Evolutionary conservation across 1,284 basidiomycete species (phyloP).

Genomic region (Pseudozyma tsukubaensis): DNA sequence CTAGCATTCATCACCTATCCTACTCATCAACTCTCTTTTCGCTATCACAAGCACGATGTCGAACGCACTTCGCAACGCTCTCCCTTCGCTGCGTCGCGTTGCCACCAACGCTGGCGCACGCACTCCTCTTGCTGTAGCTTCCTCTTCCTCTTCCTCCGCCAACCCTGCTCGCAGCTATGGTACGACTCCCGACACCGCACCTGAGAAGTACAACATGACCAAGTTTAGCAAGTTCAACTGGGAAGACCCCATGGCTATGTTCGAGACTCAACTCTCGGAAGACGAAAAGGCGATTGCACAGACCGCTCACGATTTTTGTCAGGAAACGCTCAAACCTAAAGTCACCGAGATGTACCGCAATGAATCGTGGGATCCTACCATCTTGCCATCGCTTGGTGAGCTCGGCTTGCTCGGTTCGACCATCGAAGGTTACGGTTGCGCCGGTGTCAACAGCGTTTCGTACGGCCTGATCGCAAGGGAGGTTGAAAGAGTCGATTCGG

Average conservation of each 20-base stretch:
- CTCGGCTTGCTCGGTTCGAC: constrained; percentile 91
- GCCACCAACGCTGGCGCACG: constrained; percentile 8
- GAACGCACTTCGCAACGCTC: constrained; percentile 37
- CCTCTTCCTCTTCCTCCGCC: constrained; percentile 7
- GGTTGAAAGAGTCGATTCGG: constrained; percentile 93
- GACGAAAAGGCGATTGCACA: constrained; percentile 91
- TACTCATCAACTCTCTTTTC: neutral
- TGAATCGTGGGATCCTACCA: constrained; percentile 81
- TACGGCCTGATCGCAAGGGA: constrained; percentile 94
- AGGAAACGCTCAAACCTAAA: constrained; percentile 84
- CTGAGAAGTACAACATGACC: constrained; percentile 55
- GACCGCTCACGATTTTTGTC: constrained; percentile 85
- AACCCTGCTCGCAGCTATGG: constrained; percentile 21
- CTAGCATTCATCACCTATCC: too few species aligned
- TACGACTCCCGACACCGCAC: constrained; percentile 42
- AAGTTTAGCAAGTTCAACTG: constrained; percentile 76
- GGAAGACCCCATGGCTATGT: constrained; percentile 72
- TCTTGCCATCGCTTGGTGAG: constrained; percentile 91
- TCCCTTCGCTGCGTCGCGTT: constrained; percentile 32
- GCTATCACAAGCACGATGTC: constrained; percentile 32
- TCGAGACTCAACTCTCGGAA: constrained; percentile 76
- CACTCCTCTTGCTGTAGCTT: constrained; percentile 6
- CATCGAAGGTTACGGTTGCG: constrained; percentile 92
- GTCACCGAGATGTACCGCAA: constrained; percentile 87
- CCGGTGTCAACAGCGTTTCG: constrained; percentile 88